Evolutionary conservation across 2,329 filamentous ascomycete genomes (phyloP).

Genomic region (Ramularia endophylla): DNA sequence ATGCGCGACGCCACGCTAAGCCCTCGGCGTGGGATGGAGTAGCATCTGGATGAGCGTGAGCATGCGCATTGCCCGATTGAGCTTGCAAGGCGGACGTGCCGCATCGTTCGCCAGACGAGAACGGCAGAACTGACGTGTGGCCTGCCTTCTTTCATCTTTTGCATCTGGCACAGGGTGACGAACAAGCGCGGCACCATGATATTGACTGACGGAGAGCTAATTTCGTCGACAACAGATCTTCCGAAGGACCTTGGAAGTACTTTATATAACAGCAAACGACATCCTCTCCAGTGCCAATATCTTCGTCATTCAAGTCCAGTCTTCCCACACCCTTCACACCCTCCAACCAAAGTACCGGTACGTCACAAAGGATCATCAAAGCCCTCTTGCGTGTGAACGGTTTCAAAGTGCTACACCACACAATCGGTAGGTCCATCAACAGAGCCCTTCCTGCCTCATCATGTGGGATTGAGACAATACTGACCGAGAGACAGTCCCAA

Average conservation of each 20-base stretch:
- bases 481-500: conserved; percentile 3
- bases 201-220: conserved; percentile 14
- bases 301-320: conserved; percentile 7
- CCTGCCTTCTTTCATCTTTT: conserved; percentile 8
- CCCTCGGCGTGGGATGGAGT: conserved; percentile 1
- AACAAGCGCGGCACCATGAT: conserved; percentile 11
- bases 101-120: conserved; percentile 4
- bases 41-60: neutral
- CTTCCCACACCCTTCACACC: conserved; percentile 6
- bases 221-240: conserved; percentile 15
- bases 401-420: conserved; percentile 18
- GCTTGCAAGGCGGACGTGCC: conserved; percentile 1
- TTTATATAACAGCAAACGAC: conserved; percentile 16
- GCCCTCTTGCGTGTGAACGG: conserved; percentile 7
- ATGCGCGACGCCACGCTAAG: neutral
- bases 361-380: conserved; percentile 5
- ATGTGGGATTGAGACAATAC: conserved; percentile 6
- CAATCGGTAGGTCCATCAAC: conserved; percentile 9
- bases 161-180: conserved; percentile 10
- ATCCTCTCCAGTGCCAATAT: conserved; percentile 16
- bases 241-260: conserved; percentile 3
- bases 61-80: conserved; percentile 11
- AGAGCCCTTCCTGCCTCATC: neutral
- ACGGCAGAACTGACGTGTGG: conserved; percentile 10
- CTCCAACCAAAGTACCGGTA: conserved; percentile 15